Percentiles rank a stretch among this genome's conserved stretches.
Evolutionary conservation across 2,329 filamentous ascomycete species (phyloP).

Genomic region (Grosmannia penicillata): DNA sequence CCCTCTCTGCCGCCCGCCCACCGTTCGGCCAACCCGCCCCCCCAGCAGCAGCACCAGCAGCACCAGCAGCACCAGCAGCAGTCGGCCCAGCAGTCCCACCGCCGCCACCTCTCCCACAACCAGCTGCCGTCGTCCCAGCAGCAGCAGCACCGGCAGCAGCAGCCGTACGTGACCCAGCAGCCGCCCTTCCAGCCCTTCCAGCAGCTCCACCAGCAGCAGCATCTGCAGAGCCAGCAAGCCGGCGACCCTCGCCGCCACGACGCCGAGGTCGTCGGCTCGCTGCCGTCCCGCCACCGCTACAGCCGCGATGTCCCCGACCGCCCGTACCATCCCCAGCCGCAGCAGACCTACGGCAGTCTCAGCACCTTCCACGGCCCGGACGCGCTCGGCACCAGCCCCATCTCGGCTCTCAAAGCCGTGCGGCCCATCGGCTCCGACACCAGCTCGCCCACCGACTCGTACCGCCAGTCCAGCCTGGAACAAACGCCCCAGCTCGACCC

Average conservation of each 20-base stretch:
- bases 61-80: slow-evolving; percentile 1
- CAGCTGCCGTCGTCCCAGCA: background rate
- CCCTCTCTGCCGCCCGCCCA: slow-evolving; percentile 49
- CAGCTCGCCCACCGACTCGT: slow-evolving; percentile 41
- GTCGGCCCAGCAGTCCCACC: no score
- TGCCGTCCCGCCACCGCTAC: slow-evolving; percentile 50
- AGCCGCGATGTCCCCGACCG: slow-evolving; percentile 37
- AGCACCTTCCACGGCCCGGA: slow-evolving; percentile 81
- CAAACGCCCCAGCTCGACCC: slow-evolving; percentile 18
- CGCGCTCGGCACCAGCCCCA: slow-evolving; percentile 65
- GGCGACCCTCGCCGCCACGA: slow-evolving; percentile 16
- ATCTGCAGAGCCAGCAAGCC: background rate
- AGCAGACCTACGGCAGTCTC: slow-evolving; percentile 76
- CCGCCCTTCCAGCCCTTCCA: background rate
- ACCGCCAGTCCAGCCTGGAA: slow-evolving; percentile 27
- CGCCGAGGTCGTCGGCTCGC: slow-evolving; percentile 44
- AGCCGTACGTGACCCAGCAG: background rate
- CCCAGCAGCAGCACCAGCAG: background rate
- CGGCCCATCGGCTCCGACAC: slow-evolving; percentile 45
- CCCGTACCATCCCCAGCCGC: slow-evolving; percentile 5
- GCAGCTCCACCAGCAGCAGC: background rate
- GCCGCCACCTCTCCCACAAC: no score
- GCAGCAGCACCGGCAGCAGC: background rate
- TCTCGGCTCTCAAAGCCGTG: slow-evolving; percentile 65
- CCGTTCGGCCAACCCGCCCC: slow-evolving; percentile 21